Evolutionary conservation across 768 basidiomycete genomes (phyloP), one percentile per base, ranked within the genome.

Genomic region (Amanita fuliginea): DNA sequence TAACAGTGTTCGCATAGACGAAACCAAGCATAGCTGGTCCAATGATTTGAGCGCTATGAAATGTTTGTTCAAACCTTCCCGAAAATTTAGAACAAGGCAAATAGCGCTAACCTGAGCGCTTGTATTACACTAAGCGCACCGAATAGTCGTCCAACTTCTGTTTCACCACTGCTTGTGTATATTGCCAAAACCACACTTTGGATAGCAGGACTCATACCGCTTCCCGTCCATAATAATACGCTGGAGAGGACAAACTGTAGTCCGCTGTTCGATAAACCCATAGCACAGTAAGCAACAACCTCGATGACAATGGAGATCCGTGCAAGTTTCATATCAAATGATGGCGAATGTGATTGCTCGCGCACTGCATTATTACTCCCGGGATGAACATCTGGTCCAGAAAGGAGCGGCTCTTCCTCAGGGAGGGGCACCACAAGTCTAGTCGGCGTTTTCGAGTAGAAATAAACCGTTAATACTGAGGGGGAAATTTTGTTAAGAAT

Each of bases 61-160:
- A 30, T 35, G 36, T 32, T 41, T 49, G 30, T 32, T 13, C 32
- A 32, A 13, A 13, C 13, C 51, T 19, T 46, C 44, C 50, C 34
- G 40, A 41, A 6, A 13, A 32, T 33, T 8, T 16, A 30, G 24
- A n/a, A 32, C 18, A 35, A 19, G n/a, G 35, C 16, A 40, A 42
- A 28, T 32, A 4, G 13, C 3, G 63, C 67, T 13, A 53, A 83
- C 79, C 80, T 71, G 7, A 90, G 59, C 6, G 84, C 79, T 54
- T 85, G 78, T 3, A 90, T 55, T 21, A 93, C 85, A 50, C 82
- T 80, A 51, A 93, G 55, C 3, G 80, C 89, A 10, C 89, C 92
- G 58, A 92, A 93, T n/a, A 96, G 68, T 56, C 69, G 73, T 2
- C 90, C 92, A 11, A 72, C 67, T 58, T 91, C 85, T 10, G 69